A percentile compares a stretch with the other conserved stretches of the same genome.
These are phyloP conservation scores for Myriangium duriaei DNA, from an alignment of 2,329 filamentous ascomycete species.

Conservation along the genomic window DNA sequence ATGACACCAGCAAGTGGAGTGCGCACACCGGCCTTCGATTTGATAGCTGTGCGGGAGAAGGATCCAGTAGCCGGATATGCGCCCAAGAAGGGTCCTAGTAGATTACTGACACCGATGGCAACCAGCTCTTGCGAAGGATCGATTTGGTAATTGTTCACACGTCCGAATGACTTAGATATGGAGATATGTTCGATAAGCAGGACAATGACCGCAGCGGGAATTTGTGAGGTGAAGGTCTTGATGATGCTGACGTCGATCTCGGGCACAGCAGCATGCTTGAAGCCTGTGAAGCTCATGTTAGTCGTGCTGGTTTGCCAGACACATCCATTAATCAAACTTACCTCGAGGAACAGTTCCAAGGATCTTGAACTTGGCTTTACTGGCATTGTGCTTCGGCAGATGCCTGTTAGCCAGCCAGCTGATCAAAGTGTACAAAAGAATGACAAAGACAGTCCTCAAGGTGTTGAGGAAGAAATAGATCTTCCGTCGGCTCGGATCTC, in stretches of 20 bases:
- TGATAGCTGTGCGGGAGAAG: slow-evolving; percentile 92
- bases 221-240: slow-evolving; percentile 52
- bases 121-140: slow-evolving; percentile 93
- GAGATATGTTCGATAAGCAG: slow-evolving; percentile 93
- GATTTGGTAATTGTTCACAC: slow-evolving; percentile 92
- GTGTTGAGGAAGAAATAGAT: slow-evolving; percentile 84
- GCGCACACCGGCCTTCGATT: slow-evolving; percentile 88
- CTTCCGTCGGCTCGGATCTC: slow-evolving; percentile 56
- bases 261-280: slow-evolving; percentile 66
- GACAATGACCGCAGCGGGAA: slow-evolving; percentile 85
- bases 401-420: slow-evolving; percentile 73
- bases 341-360: slow-evolving; percentile 63
- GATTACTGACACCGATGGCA: slow-evolving; percentile 80
- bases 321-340: slow-evolving; percentile 25
- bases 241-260: slow-evolving; percentile 54
- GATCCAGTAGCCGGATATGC: slow-evolving; percentile 89
- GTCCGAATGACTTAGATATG: slow-evolving; percentile 91
- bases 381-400: slow-evolving; percentile 23
- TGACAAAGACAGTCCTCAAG: slow-evolving; percentile 79
- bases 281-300: slow-evolving; percentile 51
- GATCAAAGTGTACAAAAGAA: slow-evolving; percentile 82
- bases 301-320: too few relatives aligned
- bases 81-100: slow-evolving; percentile 83
- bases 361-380: slow-evolving; percentile 53
- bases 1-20: slow-evolving; percentile 85